Conservation (phyloP, 2,329 filamentous ascomycete species). For the Ascochyta fabae region DNA sequence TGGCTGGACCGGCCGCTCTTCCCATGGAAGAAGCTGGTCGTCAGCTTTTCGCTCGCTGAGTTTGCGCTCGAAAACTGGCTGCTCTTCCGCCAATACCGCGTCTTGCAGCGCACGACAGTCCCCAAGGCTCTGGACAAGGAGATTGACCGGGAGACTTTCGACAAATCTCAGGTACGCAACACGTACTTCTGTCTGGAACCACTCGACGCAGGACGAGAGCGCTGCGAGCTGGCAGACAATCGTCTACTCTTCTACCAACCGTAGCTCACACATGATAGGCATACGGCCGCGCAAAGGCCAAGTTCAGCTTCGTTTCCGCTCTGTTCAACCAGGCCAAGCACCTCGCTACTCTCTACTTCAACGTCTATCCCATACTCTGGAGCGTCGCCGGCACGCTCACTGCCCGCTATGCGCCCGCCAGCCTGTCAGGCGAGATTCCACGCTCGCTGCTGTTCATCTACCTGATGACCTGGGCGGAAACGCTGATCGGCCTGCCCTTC, state of each 20-base stretch:
- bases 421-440: slow-evolving; percentile 89
- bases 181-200: not conserved
- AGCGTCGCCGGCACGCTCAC: slow-evolving; percentile 77
- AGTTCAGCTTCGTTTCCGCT: slow-evolving; percentile 81
- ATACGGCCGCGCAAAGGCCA: slow-evolving; percentile 94
- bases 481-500: slow-evolving; percentile 77
- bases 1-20: slow-evolving; percentile 91
- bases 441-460: slow-evolving; percentile 94
- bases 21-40: slow-evolving; percentile 96
- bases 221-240: not conserved
- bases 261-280: slow-evolving; percentile 56
- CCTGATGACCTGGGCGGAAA: slow-evolving; percentile 81
- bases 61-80: slow-evolving; percentile 91
- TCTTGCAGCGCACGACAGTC: slow-evolving; percentile 78
- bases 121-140: slow-evolving; percentile 89
- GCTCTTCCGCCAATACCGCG: slow-evolving; percentile 85
- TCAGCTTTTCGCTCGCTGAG: slow-evolving; percentile 92
- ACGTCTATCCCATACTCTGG: slow-evolving; percentile 92
- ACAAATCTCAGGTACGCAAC: slow-evolving; percentile 79
- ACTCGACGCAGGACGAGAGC: not conserved
- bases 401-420: slow-evolving; percentile 73
- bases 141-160: slow-evolving; percentile 86
- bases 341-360: slow-evolving; percentile 85
- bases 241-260: not conserved
- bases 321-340: slow-evolving; percentile 89